phyloP scores from a whole-genome alignment of 2,329 filamentous ascomycete species.

The Fusarium floridanum region DNA sequence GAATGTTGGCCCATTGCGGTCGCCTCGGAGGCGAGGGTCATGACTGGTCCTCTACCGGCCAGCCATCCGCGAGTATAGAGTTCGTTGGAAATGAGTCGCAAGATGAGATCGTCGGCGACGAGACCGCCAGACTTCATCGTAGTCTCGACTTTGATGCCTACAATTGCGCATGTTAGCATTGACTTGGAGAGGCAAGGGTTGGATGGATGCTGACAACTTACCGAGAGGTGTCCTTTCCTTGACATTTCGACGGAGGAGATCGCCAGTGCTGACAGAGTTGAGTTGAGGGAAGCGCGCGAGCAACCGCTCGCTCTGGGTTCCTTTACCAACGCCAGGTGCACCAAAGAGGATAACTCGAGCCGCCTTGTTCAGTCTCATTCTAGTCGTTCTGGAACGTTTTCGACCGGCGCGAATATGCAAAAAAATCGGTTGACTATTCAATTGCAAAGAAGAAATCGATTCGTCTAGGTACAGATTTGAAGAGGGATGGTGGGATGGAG shows the following conservation, averaged over 20 bases:
- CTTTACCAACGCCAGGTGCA: constrained; percentile 96
- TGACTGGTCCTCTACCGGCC: constrained; percentile 62
- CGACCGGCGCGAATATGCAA: constrained; percentile 28
- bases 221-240: constrained; percentile 87
- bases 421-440: not conserved
- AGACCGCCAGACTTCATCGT: constrained; percentile 90
- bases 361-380: constrained; percentile 79
- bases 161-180: constrained; percentile 13
- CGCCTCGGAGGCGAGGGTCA: constrained; percentile 63
- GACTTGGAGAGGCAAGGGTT: not conserved
- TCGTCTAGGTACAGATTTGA: not conserved
- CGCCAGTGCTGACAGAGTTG: constrained; percentile 92
- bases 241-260: constrained; percentile 93
- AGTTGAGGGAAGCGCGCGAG: constrained; percentile 89
- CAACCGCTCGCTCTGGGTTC: constrained; percentile 92
- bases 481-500: not conserved
- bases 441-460: not conserved
- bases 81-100: constrained; percentile 92
- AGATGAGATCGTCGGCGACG: constrained; percentile 92
- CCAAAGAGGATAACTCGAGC: constrained; percentile 95
- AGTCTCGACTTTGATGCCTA: constrained; percentile 90
- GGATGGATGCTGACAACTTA: constrained; percentile 56
- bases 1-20: constrained; percentile 54
- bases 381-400: constrained; percentile 41
- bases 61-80: constrained; percentile 90